Evolutionary conservation across 106 monocot species (phyloP), one percentile per base, ranked within the genome.

Genomic region (Iris macrosiphon): DNA sequence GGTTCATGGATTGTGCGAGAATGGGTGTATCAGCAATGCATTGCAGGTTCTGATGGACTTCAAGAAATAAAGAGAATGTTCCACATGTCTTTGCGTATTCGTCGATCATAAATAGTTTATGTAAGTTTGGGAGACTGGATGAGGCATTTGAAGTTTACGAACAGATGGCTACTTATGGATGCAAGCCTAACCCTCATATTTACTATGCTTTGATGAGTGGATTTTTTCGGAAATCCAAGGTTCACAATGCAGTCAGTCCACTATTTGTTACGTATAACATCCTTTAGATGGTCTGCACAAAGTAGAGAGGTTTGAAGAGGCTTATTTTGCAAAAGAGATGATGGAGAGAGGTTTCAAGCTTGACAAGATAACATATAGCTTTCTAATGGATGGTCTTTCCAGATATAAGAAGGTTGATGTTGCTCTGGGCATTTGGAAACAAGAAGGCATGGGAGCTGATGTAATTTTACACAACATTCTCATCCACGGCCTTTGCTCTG

Each of bases 241-340:
- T 67, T 0, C 27, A 18, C 15, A 58, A 57, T 64, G 60, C 65
- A 16, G 73, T 82, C 37, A 24, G 49, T 53, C 85, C 82, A 26
- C 80, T 64, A 44, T 58, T 84, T 60, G 78, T 83, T 29, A 98
- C 90, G 23, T 91, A 98, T 28, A 91, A 98, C 45, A 79, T 78
- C 35, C 72, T 98, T 16, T 96, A 67, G 56, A 64, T 71, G 87
- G 83, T 28, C 63, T 98, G 18, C 78, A 71, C 48, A 91, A 80
- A 62, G 83, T 55, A 14, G 73, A 81, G 56, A 87, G 65, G 57
- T 87, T 79, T 45, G 28, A 57, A 30, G 80, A 91, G 60, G 90
- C 90, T 55, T 75, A 15, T 25, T 67, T 91, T 48, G 70, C 87
- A 33, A 91, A 76, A 54, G 75, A 91, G 70, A 87, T 98, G 90